A percentile compares a stretch with the other conserved stretches of the same genome.
phyloP scores from a whole-genome alignment of 768 basidiomycete species.

The Lentinula boryana region DNA sequence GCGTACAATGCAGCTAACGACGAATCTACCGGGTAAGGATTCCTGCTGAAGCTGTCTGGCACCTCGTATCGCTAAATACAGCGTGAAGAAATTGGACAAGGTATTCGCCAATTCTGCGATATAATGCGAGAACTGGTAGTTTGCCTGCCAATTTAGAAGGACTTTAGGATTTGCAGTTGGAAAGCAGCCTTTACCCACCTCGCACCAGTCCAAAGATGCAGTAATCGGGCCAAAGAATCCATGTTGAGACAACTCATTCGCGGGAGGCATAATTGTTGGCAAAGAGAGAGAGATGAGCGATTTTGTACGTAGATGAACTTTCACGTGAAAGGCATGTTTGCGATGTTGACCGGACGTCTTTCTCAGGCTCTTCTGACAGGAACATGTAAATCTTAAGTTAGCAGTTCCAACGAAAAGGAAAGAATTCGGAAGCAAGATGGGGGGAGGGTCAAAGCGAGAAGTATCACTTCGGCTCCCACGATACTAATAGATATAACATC shows the following conservation, averaged over 20 bases:
- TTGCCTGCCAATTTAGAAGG: slow-evolving; percentile 36
- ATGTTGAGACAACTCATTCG: slow-evolving; percentile 25
- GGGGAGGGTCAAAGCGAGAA: too few species aligned
- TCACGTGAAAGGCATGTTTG: neutral
- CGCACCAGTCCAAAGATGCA: slow-evolving; percentile 71
- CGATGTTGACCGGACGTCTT: too few species aligned
- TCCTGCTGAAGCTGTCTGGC: slow-evolving; percentile 26
- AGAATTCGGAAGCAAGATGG: too few species aligned
- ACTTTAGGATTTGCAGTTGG: neutral
- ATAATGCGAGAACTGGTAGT: slow-evolving; percentile 74
- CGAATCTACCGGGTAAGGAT: slow-evolving; percentile 35
- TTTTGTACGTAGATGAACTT: neutral
- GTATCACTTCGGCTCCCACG: too few species aligned
- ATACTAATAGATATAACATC: too few species aligned
- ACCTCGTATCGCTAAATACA: slow-evolving; percentile 49
- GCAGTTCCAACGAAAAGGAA: too few species aligned
- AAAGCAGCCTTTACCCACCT: slow-evolving; percentile 28
- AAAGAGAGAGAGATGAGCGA: neutral
- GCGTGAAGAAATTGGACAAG: slow-evolving; percentile 61
- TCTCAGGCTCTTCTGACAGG: too few species aligned
- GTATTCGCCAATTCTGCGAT: slow-evolving; percentile 77
- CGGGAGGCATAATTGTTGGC: slow-evolving; percentile 30
- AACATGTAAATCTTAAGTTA: too few species aligned
- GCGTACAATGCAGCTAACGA: slow-evolving; percentile 35
- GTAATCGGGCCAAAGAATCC: slow-evolving; percentile 63